These are phyloP conservation scores for Talaromyces wortmannii DNA, from an alignment of 495 filamentous ascomycete genomes.

Conservation along the genomic window DNA sequence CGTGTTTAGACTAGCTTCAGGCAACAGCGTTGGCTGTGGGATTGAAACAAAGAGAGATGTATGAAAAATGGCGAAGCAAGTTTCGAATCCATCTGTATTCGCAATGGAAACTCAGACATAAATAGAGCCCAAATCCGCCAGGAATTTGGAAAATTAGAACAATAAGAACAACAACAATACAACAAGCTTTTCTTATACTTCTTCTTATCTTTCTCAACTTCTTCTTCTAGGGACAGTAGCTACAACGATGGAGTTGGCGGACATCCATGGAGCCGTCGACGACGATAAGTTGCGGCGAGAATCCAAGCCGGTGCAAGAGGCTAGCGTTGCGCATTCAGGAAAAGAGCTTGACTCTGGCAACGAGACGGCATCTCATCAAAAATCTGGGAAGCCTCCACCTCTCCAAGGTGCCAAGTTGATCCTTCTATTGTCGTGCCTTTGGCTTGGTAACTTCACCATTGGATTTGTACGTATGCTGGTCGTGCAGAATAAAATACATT, in stretches of 20 bases:
- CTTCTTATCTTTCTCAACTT: neutral
- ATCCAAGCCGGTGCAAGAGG: neutral
- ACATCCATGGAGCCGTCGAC: neutral
- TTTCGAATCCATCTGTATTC: too few relatives aligned
- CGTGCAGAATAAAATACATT: neutral
- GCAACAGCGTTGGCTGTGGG: too few relatives aligned
- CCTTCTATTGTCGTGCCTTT: neutral
- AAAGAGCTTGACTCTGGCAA: neutral
- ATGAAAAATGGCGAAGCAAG: too few relatives aligned
- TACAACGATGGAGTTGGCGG: neutral
- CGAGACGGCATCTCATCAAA: neutral
- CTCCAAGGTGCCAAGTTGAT: neutral
- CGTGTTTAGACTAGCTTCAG: too few relatives aligned
- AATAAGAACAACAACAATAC: conserved; percentile 1
- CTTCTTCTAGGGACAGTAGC: neutral
- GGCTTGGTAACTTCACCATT: neutral
- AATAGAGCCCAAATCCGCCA: too few relatives aligned
- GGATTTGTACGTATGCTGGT: neutral
- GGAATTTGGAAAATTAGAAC: too few relatives aligned
- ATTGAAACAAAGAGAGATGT: too few relatives aligned
- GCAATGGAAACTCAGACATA: too few relatives aligned
- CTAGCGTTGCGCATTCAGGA: neutral
- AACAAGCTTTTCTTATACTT: neutral
- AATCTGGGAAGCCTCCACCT: neutral
- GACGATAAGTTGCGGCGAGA: neutral